Conservation (phyloP, 768 basidiomycete genomes). For the Symmetrospora coprosmae region DNA sequence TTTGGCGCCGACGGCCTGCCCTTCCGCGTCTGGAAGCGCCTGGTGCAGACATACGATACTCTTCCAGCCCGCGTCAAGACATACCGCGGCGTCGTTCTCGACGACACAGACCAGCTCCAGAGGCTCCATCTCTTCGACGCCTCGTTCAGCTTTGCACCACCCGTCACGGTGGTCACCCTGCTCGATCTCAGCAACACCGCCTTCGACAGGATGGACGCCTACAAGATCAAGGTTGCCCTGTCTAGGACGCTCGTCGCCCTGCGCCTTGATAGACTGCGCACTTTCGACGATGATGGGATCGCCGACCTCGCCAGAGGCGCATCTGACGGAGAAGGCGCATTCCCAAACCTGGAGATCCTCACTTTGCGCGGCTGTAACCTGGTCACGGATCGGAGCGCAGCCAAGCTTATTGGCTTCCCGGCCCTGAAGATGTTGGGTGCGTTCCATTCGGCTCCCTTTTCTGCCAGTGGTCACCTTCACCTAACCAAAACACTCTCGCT, state of each 20-base stretch:
- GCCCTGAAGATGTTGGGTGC: constrained; percentile 1
- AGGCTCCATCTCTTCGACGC: not conserved
- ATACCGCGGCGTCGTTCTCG: constrained; percentile 2
- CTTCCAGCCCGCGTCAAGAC: not conserved
- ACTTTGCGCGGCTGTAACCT: not conserved
- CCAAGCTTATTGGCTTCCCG: not conserved
- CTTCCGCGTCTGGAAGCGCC: constrained; percentile 6
- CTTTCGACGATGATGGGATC: not conserved
- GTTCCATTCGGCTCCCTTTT: not conserved
- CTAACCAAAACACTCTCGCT: not conserved
- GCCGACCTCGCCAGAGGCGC: constrained; percentile 1
- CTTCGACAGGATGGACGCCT: not conserved
- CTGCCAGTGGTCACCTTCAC: not conserved
- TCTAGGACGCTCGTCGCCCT: not conserved
- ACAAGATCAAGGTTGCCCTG: not conserved
- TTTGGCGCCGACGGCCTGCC: not conserved
- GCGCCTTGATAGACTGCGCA: not conserved
- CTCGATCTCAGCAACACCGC: constrained; percentile 11
- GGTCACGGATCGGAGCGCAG: not conserved
- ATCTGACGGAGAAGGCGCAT: not conserved
- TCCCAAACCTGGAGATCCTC: constrained; percentile 4
- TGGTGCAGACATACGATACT: not conserved
- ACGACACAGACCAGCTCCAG: not conserved
- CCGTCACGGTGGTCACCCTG: not conserved
- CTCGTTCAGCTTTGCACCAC: not conserved